These are phyloP conservation scores for Penicillium subrubescens DNA, from an alignment of 495 filamentous ascomycete genomes.

Conservation along the genomic window DNA sequence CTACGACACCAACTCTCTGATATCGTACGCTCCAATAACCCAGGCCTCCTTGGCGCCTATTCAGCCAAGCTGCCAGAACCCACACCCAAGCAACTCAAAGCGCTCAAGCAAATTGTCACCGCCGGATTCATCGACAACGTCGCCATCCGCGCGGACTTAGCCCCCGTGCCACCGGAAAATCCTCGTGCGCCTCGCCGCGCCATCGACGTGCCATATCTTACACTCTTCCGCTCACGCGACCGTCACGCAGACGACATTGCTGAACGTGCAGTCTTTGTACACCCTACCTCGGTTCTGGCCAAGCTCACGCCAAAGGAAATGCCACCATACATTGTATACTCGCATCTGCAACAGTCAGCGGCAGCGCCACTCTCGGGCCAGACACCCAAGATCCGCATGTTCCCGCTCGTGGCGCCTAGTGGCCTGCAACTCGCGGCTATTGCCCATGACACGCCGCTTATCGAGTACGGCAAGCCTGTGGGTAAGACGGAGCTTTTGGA, in stretches of 20 bases:
- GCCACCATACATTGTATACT: conserved; percentile 86
- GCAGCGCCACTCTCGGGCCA: conserved; percentile 49
- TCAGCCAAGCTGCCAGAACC: conserved; percentile 68
- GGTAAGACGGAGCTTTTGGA: conserved; percentile 69
- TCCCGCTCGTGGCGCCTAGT: conserved; percentile 76
- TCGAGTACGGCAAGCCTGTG: conserved; percentile 87
- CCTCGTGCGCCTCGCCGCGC: conserved; percentile 73
- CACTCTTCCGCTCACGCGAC: conserved; percentile 72
- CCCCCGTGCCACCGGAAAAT: conserved; percentile 71
- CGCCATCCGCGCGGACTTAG: conserved; percentile 87
- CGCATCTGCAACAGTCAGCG: conserved; percentile 73
- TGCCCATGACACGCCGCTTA: conserved; percentile 81
- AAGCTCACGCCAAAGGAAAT: conserved; percentile 68
- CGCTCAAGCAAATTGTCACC: conserved; percentile 86
- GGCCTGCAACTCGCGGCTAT: conserved; percentile 75
- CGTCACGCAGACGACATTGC: conserved; percentile 48
- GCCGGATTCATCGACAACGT: conserved; percentile 95
- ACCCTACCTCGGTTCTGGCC: conserved; percentile 79
- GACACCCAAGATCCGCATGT: conserved; percentile 83
- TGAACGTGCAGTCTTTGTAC: conserved; percentile 75
- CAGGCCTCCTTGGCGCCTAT: conserved; percentile 61
- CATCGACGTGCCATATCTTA: conserved; percentile 87
- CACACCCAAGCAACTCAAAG: conserved; percentile 68
- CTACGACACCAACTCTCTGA: conserved; percentile 80
- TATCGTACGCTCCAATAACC: conserved; percentile 75